phyloP scores from a whole-genome alignment of 495 filamentous ascomycete species.

The Tuber borchii region DNA sequence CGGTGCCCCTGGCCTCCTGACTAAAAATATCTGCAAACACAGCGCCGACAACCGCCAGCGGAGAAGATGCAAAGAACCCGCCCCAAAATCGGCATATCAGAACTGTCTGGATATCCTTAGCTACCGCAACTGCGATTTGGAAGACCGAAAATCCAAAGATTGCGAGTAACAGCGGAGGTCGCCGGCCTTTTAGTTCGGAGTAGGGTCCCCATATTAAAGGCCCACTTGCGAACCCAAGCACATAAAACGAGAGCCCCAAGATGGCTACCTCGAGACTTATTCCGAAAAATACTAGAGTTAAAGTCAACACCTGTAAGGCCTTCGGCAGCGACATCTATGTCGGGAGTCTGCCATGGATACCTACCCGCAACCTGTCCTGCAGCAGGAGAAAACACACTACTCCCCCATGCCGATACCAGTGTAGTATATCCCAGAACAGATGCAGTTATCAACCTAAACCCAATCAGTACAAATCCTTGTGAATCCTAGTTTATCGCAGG shows the following conservation, averaged over 20 bases:
- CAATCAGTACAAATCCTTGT: conserved; percentile 6
- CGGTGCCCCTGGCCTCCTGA: conserved; percentile 68
- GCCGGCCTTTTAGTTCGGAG: conserved; percentile 71
- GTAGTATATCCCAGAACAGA: conserved; percentile 75
- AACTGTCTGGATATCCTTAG: conserved; percentile 75
- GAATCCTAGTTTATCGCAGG: background rate
- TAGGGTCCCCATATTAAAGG: conserved; percentile 63
- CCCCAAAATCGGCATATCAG: conserved; percentile 79
- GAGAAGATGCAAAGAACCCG: conserved; percentile 68
- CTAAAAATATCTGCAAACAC: conserved; percentile 86
- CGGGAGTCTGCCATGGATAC: background rate
- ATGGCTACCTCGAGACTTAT: conserved; percentile 57
- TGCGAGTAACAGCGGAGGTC: conserved; percentile 61
- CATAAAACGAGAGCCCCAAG: conserved; percentile 63
- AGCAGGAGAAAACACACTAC: conserved; percentile 62
- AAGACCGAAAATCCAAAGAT: conserved; percentile 80
- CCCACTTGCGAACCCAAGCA: conserved; percentile 64
- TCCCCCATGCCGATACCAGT: conserved; percentile 65
- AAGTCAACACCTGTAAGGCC: background rate
- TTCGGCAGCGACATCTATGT: background rate
- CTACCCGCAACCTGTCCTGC: conserved; percentile 48
- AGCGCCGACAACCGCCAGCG: conserved; percentile 75
- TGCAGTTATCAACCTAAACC: conserved; percentile 54
- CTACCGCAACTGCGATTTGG: conserved; percentile 61
- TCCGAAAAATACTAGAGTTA: conserved; percentile 45